A percentile compares a stretch with the other conserved stretches of the same genome.
Conservation (phyloP, 2,329 filamentous ascomycete genomes). For the Cyphellophora europaea region DNA sequence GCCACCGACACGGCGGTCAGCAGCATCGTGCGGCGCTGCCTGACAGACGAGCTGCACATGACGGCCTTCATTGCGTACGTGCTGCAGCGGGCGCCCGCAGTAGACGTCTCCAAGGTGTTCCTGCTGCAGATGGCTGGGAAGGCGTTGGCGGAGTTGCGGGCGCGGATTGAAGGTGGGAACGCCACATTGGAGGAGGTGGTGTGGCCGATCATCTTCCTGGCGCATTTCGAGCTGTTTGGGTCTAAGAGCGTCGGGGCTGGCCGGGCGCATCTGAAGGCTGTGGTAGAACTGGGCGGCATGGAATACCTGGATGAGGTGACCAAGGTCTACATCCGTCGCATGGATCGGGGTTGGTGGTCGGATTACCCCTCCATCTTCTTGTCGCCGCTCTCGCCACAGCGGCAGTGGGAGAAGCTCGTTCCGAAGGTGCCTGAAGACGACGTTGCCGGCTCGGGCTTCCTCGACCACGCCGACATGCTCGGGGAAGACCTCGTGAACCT, state of each 20-base stretch:
- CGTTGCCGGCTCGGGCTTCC: neutral
- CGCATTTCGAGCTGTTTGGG: constrained; percentile 3
- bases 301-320: constrained; percentile 5
- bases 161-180: constrained; percentile 2
- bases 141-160: constrained; percentile 1
- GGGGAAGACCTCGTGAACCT: neutral
- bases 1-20: constrained; percentile 1
- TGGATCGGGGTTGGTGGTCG: constrained; percentile 3
- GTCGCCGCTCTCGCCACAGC: neutral
- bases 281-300: constrained; percentile 3
- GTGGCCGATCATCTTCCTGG: constrained; percentile 3
- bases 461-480: neutral
- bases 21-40: constrained; percentile 2
- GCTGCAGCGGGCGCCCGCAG: constrained; percentile 1
- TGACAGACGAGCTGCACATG: constrained; percentile 4
- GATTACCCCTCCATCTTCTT: constrained; percentile 2
- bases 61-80: constrained; percentile 2
- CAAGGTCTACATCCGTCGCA: constrained; percentile 2
- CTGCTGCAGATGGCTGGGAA: constrained; percentile 1
- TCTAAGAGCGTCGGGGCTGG: constrained; percentile 1
- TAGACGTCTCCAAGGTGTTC: constrained; percentile 1
- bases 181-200: constrained; percentile 3
- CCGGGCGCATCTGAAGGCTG: constrained; percentile 3
- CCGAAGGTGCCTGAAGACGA: neutral
- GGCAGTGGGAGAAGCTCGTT: constrained; percentile 1